Evolutionary conservation across 768 basidiomycete genomes (phyloP).

Genomic region (Termitomyces bulborhizus): DNA sequence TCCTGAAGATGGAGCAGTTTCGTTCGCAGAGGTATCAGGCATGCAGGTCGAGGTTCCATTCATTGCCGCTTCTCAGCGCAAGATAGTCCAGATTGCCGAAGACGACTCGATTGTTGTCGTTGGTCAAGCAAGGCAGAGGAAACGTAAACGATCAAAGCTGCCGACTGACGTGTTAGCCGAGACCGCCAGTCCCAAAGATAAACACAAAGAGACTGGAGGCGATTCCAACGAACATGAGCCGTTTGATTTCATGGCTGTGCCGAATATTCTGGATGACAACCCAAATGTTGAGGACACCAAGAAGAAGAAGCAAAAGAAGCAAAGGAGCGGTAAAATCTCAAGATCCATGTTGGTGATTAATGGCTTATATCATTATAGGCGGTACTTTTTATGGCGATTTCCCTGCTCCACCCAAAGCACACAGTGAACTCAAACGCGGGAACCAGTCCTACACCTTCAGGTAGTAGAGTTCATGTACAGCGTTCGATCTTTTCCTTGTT

Average conservation of each 20-base stretch:
- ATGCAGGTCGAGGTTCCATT: slow-evolving; percentile 72
- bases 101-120: slow-evolving; percentile 69
- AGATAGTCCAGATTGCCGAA: slow-evolving; percentile 23
- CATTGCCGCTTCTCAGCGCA: slow-evolving; percentile 61
- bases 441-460: slow-evolving; percentile 70
- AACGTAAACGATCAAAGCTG: slow-evolving; percentile 49
- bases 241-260: slow-evolving; percentile 65
- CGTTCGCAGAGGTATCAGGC: slow-evolving; percentile 24
- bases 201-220: slow-evolving; percentile 10
- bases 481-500: background rate
- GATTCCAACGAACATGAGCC: slow-evolving; percentile 28
- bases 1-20: slow-evolving; percentile 5
- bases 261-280: slow-evolving; percentile 67
- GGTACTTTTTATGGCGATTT: slow-evolving; percentile 49
- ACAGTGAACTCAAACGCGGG: slow-evolving; percentile 60
- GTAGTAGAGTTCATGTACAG: slow-evolving; percentile 20
- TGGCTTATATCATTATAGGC: slow-evolving; percentile 21
- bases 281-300: slow-evolving; percentile 32
- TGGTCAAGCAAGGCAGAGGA: slow-evolving; percentile 57
- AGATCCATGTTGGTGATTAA: background rate
- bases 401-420: slow-evolving; percentile 58
- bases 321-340: slow-evolving; percentile 24
- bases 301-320: slow-evolving; percentile 47
- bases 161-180: slow-evolving; percentile 14
- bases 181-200: slow-evolving; percentile 10